A percentile compares a stretch with the other conserved stretches of the same genome.
These are phyloP conservation scores for Quercus lobata DNA, from an alignment of 331 rosid species.

Conservation along the genomic window DNA sequence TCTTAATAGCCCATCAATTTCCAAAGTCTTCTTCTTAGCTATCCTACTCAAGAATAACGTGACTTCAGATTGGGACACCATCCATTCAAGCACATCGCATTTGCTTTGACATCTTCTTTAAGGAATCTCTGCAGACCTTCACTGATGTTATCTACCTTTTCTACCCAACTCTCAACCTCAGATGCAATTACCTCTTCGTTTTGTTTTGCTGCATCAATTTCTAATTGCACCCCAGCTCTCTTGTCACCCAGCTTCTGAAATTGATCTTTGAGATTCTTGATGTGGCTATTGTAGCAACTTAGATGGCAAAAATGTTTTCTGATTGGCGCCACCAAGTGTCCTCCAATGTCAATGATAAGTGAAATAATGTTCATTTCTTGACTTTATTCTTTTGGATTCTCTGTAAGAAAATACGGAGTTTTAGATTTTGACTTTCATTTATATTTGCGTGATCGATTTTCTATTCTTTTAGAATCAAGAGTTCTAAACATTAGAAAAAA, in stretches of 20 bases:
- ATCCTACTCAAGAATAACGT: slow-evolving; percentile 14
- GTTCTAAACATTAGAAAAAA: too few species aligned
- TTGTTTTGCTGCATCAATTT: slow-evolving; percentile 11
- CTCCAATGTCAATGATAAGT: neutral
- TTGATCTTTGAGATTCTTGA: neutral
- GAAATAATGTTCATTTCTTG: slow-evolving; percentile 1
- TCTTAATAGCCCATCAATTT: neutral
- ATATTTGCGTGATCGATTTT: too few species aligned
- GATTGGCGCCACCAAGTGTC: neutral
- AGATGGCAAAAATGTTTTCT: neutral
- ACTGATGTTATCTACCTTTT: neutral
- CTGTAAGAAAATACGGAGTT: too few species aligned
- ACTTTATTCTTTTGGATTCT: neutral
- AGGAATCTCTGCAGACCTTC: neutral
- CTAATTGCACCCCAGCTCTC: neutral
- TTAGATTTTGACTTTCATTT: too few species aligned
- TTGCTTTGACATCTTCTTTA: neutral
- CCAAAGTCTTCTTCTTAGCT: neutral
- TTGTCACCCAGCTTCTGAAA: neutral
- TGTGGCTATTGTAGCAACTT: neutral
- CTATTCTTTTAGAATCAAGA: too few species aligned
- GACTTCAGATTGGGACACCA: slow-evolving; percentile 18
- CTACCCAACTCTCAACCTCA: slow-evolving; percentile 14
- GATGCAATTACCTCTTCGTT: neutral
- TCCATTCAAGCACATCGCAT: slow-evolving; percentile 1